Evolutionary conservation across 805 yeast species (phyloP), one percentile per base, ranked within the genome.

Genomic region (Candida oleophila): DNA sequence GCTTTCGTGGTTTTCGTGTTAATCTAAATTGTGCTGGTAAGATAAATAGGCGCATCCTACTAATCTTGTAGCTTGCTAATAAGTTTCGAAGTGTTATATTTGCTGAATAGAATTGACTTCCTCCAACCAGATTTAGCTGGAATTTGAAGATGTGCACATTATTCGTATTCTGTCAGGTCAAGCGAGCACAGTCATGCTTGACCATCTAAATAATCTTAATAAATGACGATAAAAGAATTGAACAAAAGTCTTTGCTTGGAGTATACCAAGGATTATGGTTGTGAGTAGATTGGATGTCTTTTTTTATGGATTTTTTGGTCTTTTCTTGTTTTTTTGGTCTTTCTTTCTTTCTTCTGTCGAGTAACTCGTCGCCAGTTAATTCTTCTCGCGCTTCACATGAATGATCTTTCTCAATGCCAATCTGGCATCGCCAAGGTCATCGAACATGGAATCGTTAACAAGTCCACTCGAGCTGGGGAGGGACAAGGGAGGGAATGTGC

Each of bases 341-440:
- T n/a, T 14, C 16, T 7, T 5, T 34, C 8, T 16, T 15, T 16
- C 7, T 34, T 8, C 7, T 34, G 14, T 15, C 4, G 39, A 36
- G 19, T 36, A 7, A 12, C 8, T 4, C 25, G n/a, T 15, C 16
- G 9, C 12, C 16, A 7, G 39, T 36, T 41, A 34, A 15, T 22
- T 33, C 22, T 16, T 32, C 46, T 52, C 56, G 49, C 61, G 59
- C 53, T 63, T 64, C n/a, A 65, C 59, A 43, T 65, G 60, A 41
- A 68, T 66, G 25, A 66, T 59, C 49, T 61, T 67, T 56, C 65
- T 66, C 49, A 68, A 60, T 8, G 73, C 73, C 34, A 64, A 54
- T 39, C 71, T 57, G 30, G 73, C 73, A 57, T 68, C 73, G 4
- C 66, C 66, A 22, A 64, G 60, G 45, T 67, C 72, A 19, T 44